phyloP scores from a whole-genome alignment of 1,139 yeast genomes.

The Nematodospora anomalae region DNA sequence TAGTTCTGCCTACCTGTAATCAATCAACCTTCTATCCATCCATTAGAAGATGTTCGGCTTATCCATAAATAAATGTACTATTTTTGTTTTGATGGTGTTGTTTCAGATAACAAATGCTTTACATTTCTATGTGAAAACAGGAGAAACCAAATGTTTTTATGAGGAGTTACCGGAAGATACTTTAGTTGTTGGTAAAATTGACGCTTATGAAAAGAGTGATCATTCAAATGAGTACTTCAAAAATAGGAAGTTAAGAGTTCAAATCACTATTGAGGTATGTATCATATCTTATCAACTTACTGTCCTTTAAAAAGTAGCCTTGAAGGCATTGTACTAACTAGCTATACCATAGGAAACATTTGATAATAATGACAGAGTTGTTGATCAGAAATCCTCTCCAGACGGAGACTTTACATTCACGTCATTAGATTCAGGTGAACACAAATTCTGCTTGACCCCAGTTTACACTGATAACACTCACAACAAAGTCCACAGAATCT shows the following conservation, averaged over 20 bases:
- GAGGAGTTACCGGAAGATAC: slow-evolving; percentile 46
- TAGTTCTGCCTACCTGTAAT: too few species aligned
- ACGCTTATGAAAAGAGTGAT: slow-evolving; percentile 40
- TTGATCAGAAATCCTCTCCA: slow-evolving; percentile 39
- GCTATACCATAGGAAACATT: slow-evolving; percentile 45
- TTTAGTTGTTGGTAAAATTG: slow-evolving; percentile 46
- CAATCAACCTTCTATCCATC: neutral
- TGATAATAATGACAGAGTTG: slow-evolving; percentile 48
- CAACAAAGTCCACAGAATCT: slow-evolving; percentile 40
- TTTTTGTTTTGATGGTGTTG: slow-evolving; percentile 13
- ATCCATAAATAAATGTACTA: slow-evolving; percentile 1
- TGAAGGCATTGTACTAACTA: slow-evolving; percentile 18
- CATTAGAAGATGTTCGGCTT: slow-evolving; percentile 1
- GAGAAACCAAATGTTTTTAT: slow-evolving; percentile 47
- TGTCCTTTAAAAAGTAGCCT: neutral
- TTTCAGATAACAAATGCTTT: slow-evolving; percentile 30
- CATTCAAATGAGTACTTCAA: slow-evolving; percentile 29
- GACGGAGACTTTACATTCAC: slow-evolving; percentile 46
- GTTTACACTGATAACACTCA: slow-evolving; percentile 37
- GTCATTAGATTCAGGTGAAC: slow-evolving; percentile 48
- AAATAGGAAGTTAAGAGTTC: slow-evolving; percentile 34
- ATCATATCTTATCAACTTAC: too few species aligned
- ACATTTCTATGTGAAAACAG: slow-evolving; percentile 48
- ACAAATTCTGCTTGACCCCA: slow-evolving; percentile 49
- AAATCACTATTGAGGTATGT: slow-evolving; percentile 42